A percentile compares a stretch with the other conserved stretches of the same genome.
phyloP scores from a whole-genome alignment of 371 early-diverging fungal genomes.

The Apophysomyces elegans region DNA sequence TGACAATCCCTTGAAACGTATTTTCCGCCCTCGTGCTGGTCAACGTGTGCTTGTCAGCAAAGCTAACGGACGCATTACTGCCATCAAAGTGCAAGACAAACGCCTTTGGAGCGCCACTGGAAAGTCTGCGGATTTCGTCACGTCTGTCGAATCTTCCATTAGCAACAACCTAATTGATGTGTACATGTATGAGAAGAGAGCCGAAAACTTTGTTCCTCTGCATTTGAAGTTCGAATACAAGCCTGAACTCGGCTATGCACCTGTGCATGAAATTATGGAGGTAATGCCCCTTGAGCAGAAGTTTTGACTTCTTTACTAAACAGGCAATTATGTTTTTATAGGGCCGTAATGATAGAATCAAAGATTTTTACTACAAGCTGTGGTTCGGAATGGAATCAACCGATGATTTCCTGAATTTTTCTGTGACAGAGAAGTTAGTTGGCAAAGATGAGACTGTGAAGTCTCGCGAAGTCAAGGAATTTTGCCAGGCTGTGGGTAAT shows the following conservation, averaged over 20 bases:
- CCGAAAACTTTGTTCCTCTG: slow-evolving; percentile 69
- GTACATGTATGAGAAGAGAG: slow-evolving; percentile 76
- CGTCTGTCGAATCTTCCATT: slow-evolving; percentile 67
- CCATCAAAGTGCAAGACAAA: slow-evolving; percentile 66
- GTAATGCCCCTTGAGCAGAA: slow-evolving; percentile 13
- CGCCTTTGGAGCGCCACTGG: slow-evolving; percentile 65
- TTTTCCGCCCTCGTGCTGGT: slow-evolving; percentile 83
- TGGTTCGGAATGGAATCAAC: slow-evolving; percentile 77
- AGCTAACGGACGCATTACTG: slow-evolving; percentile 42
- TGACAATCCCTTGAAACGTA: slow-evolving; percentile 79
- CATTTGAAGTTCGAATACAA: slow-evolving; percentile 80
- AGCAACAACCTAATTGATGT: slow-evolving; percentile 71
- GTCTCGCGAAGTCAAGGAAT: slow-evolving; percentile 73
- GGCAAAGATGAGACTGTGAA: slow-evolving; percentile 67
- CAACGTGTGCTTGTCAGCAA: slow-evolving; percentile 77
- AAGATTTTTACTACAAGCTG: slow-evolving; percentile 88
- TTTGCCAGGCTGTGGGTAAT: slow-evolving; percentile 91
- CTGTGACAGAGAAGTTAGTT: slow-evolving; percentile 66
- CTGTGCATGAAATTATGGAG: slow-evolving; percentile 93
- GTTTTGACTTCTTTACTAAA: no score
- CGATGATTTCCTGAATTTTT: slow-evolving; percentile 55
- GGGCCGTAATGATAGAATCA: slow-evolving; percentile 92
- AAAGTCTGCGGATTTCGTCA: slow-evolving; percentile 56
- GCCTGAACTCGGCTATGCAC: slow-evolving; percentile 81
- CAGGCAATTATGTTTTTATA: slow-evolving; percentile 13